Base-by-base conservation (phyloP, 2,329 filamentous ascomycete species). In the Phyllosticta citriasiana region DNA sequence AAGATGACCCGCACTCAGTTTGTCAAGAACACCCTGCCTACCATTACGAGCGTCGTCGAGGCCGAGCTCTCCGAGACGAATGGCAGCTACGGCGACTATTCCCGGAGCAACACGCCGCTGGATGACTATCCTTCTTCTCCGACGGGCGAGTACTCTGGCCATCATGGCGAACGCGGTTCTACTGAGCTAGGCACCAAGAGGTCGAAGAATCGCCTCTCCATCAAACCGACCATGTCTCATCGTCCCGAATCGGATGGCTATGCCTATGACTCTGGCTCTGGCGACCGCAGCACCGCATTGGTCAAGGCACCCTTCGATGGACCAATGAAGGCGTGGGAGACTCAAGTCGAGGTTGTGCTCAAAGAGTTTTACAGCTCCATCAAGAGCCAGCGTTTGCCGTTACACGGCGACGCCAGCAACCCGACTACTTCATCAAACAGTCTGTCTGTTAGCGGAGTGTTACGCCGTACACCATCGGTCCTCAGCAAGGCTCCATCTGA, bases 1-100 rank as follows among this genome's bases (percentile, higher is more conserved):
- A 96, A 96, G 78, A 99, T 99, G 94, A 97, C 93, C 1, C 85
- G 89, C 61, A 87, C 82, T 65, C 93, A 97, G 70, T 99, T 97
- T 70, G 84, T 99, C 71, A 96, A 95, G 75, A 99, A 99, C 71
- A 97, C 94, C 4, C 87, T 97, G 80, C 88, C 89, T 0, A 96
- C 93, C 0, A 89, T 99, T 64, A 85, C 84, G 62, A 86, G 91
- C 12, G 82, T 91, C 9, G 78, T 82, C 50, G 90, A 96, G 67
- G 84, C 86, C 24, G 62, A 64, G 51, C 9, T 57, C 12, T 54
- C 59, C 9, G 57, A 57, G 14, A 25, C 25, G 16, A 55, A 53
- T 14, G 26, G 53, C 12, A 50, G 59, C 16, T 69, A 70, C 59
- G 68, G 69, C 25, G 65, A 27, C 8, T 19, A 40, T 14, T 57